A percentile compares a stretch with the other conserved stretches of the same genome.
phyloP scores from a whole-genome alignment of 805 yeast species.

The Lipomyces kockii region DNA sequence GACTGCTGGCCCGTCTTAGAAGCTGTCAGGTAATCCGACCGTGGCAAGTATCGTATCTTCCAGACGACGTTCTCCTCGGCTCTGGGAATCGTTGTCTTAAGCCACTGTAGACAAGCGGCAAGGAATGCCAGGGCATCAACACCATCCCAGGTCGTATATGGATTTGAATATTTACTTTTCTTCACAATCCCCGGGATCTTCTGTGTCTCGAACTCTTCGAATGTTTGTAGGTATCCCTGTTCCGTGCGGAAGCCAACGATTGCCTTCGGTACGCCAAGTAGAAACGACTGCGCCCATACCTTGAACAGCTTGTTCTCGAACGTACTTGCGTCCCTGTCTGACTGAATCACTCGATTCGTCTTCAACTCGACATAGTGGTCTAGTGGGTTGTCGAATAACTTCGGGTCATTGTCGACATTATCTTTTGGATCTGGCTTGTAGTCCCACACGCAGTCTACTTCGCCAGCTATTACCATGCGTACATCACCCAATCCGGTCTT shows the following conservation, averaged over 20 bases:
- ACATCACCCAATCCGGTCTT: conserved; percentile 80
- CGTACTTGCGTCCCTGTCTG: conserved; percentile 59
- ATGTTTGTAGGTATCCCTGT: conserved; percentile 60
- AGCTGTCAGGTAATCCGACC: conserved; percentile 27
- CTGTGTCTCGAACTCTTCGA: conserved; percentile 78
- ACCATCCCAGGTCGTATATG: conserved; percentile 57
- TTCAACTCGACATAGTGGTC: conserved; percentile 85
- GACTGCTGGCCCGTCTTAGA: conserved; percentile 19
- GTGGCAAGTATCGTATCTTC: conserved; percentile 53
- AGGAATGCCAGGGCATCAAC: conserved; percentile 83
- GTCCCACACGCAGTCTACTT: conserved; percentile 89
- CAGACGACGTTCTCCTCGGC: conserved; percentile 57
- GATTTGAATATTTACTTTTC: conserved; percentile 48
- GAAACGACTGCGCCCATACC: conserved; percentile 93
- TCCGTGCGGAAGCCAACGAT: conserved; percentile 88
- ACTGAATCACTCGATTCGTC: conserved; percentile 62
- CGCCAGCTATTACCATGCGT: conserved; percentile 77
- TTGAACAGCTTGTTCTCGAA: conserved; percentile 79
- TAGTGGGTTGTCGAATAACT: conserved; percentile 51
- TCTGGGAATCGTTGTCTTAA: conserved; percentile 52
- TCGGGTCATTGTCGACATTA: conserved; percentile 31
- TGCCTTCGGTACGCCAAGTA: conserved; percentile 80
- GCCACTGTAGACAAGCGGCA: conserved; percentile 83
- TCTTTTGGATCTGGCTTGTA: conserved; percentile 58
- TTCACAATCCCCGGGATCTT: conserved; percentile 75